Conservation (phyloP, 441 rosid genomes). For the Cnidoscolus chayamansa region DNA sequence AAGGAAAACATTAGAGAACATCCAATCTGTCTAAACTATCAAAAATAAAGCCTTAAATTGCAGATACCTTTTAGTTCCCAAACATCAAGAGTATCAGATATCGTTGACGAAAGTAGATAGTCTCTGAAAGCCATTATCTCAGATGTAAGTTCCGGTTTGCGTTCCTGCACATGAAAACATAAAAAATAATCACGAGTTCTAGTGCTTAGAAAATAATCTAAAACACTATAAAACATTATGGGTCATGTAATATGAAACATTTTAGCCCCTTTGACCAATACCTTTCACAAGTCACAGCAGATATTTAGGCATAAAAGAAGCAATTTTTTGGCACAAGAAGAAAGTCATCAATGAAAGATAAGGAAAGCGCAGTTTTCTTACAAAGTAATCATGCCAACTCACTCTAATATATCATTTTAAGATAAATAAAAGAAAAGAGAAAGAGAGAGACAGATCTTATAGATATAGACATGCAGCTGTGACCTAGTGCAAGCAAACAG, state of each 20-base stretch:
- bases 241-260: slow-evolving; percentile 4
- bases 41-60: slow-evolving; percentile 4
- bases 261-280: not conserved
- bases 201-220: slow-evolving; percentile 18
- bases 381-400: not conserved
- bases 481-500: slow-evolving; percentile 1
- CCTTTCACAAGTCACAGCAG: not conserved
- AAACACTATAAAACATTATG: slow-evolving; percentile 1
- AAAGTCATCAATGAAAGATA: not conserved
- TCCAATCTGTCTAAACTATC: slow-evolving; percentile 5
- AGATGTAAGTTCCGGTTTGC: slow-evolving; percentile 85
- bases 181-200: slow-evolving; percentile 22
- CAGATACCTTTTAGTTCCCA: slow-evolving; percentile 94
- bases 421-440: too few species aligned
- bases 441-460: not conserved
- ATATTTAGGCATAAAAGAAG: not conserved
- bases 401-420: not conserved
- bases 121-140: slow-evolving; percentile 97
- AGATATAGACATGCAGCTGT: not conserved
- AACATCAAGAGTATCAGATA: slow-evolving; percentile 94
- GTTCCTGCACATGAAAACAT: slow-evolving; percentile 54
- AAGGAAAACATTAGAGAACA: slow-evolving; percentile 26
- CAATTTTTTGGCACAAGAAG: not conserved
- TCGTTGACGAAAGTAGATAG: slow-evolving; percentile 78
- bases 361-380: not conserved